These are phyloP conservation scores for Boletus sp. DNA, from an alignment of 768 basidiomycete species.

Conservation along the genomic window DNA sequence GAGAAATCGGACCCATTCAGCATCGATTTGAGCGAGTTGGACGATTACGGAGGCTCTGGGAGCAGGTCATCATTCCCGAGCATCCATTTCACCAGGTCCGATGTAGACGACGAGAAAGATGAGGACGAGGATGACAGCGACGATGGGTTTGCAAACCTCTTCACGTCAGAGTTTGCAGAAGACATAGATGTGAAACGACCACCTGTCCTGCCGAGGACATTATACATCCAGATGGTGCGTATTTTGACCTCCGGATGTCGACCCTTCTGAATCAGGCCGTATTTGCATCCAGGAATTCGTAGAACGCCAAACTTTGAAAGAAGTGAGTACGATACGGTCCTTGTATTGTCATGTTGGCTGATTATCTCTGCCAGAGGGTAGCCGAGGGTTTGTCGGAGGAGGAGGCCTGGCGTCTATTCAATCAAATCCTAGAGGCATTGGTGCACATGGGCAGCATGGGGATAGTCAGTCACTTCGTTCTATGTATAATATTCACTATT, in stretches of 20 bases:
- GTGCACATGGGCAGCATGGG: conserved; percentile 85
- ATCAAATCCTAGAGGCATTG: conserved; percentile 86
- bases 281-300: conserved; percentile 67
- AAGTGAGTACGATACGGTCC: conserved; percentile 41
- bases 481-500: neutral
- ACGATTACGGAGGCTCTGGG: conserved; percentile 52
- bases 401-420: conserved; percentile 86
- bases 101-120: conserved; percentile 37
- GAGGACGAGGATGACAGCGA: conserved; percentile 45
- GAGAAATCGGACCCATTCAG: conserved; percentile 58
- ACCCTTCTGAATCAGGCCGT: neutral
- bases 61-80: conserved; percentile 72
- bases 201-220: conserved; percentile 44
- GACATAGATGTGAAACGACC: conserved; percentile 32
- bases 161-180: conserved; percentile 32
- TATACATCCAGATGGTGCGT: conserved; percentile 93
- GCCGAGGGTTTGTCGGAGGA: conserved; percentile 79
- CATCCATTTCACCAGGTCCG: conserved; percentile 69
- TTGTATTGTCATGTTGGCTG: neutral
- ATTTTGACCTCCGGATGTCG: neutral
- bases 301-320: conserved; percentile 84
- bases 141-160: conserved; percentile 37
- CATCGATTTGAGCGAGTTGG: conserved; percentile 60
- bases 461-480: conserved; percentile 54
- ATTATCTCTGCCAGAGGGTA: conserved; percentile 47